Evolutionary conservation across 495 filamentous ascomycete species (phyloP).

Genomic region (Hypoxylon trugodes): DNA sequence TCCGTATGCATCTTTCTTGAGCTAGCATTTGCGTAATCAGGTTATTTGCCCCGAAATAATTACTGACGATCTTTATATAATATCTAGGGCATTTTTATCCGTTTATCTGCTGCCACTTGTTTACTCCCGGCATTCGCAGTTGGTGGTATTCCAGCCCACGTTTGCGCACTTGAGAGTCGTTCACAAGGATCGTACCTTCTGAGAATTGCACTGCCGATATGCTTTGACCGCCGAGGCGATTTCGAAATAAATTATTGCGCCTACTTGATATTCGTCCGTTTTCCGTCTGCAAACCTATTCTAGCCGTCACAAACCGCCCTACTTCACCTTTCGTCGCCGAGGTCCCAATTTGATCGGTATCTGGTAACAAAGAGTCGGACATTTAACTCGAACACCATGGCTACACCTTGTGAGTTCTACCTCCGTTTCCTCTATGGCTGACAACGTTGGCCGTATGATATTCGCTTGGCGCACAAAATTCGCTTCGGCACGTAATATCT

Average conservation of each 20-base stretch:
- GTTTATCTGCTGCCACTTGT: background rate
- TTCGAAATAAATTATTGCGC: conserved; percentile 18
- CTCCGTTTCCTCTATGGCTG: background rate
- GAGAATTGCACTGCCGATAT: conserved; percentile 25
- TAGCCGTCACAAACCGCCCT: background rate
- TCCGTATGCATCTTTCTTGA: background rate
- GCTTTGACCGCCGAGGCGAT: conserved; percentile 28
- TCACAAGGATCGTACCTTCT: background rate
- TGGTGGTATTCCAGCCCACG: no score
- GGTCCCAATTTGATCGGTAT: background rate
- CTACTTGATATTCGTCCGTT: background rate
- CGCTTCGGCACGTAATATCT: background rate
- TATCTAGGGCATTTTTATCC: background rate
- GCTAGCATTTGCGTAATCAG: background rate
- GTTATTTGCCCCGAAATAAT: background rate
- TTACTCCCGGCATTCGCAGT: background rate
- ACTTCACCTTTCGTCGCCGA: background rate
- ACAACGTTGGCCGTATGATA: background rate
- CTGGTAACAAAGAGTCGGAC: conserved; percentile 2
- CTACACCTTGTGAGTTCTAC: conserved; percentile 25
- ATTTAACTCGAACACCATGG: conserved; percentile 18
- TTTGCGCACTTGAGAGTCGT: no score
- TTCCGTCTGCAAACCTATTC: background rate
- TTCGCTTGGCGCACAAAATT: background rate
- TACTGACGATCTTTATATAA: background rate